Conservation (phyloP, 352 stramenopile species). For the Pythium rhizo-oryzae region DNA sequence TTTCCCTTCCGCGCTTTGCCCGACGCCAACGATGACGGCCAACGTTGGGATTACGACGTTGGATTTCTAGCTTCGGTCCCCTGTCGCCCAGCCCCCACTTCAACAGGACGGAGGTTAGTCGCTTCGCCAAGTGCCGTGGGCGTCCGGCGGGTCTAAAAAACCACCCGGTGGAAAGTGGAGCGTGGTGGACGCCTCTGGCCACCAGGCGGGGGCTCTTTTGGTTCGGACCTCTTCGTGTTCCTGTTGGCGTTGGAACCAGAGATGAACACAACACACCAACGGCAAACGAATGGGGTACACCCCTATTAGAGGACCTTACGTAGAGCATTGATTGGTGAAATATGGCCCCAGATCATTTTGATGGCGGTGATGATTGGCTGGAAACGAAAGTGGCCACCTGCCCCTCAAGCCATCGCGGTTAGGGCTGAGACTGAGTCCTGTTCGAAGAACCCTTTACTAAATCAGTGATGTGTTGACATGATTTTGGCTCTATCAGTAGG, state of each 20-base stretch:
- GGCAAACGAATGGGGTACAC: neutral
- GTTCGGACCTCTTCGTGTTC: neutral
- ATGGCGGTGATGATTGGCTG: neutral
- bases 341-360: neutral
- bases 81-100: neutral
- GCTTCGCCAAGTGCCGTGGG: neutral
- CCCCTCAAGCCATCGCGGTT: neutral
- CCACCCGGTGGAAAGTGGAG: conserved; percentile 5
- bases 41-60: neutral
- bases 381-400: neutral
- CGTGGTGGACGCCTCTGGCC: conserved; percentile 3
- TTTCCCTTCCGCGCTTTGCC: too few species aligned
- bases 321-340: neutral
- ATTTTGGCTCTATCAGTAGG: neutral
- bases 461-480: neutral
- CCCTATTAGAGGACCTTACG: neutral
- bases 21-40: neutral
- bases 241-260: neutral
- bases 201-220: neutral
- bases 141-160: conserved; percentile 6
- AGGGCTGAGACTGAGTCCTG: conserved; percentile 1
- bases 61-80: neutral
- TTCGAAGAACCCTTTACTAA: neutral
- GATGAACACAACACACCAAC: neutral
- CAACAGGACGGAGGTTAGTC: neutral